Conservation (phyloP, 352 stramenopile species). For the Sclerospora graminicola region DNA sequence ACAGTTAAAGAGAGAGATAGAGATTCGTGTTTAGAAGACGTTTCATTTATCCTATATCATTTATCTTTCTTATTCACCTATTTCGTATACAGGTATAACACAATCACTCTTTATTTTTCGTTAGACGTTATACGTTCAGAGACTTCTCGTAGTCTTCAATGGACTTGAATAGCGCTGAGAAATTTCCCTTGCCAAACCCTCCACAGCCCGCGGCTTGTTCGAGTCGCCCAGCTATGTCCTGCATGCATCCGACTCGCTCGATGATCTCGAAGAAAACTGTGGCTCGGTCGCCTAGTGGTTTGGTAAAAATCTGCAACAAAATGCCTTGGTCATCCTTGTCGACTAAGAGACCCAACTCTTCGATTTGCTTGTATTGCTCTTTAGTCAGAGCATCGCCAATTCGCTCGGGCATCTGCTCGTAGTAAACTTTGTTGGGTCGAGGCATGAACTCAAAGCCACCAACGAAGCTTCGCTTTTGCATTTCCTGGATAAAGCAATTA, state of each 20-base stretch:
- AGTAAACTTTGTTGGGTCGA: conserved; percentile 82
- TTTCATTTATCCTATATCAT: too few relatives aligned
- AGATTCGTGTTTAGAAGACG: too few relatives aligned
- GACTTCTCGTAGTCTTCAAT: conserved; percentile 88
- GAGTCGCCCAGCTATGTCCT: conserved; percentile 48
- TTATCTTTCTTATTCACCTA: too few relatives aligned
- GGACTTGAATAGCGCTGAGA: conserved; percentile 88
- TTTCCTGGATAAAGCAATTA: conserved; percentile 28
- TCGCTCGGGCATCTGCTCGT: conserved; percentile 75
- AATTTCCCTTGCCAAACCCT: conserved; percentile 90
- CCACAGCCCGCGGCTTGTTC: conserved; percentile 75
- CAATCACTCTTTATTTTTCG: too few relatives aligned
- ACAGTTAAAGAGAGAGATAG: conserved; percentile 3
- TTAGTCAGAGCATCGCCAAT: conserved; percentile 72
- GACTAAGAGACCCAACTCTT: conserved; percentile 89
- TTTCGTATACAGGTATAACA: too few relatives aligned
- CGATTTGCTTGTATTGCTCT: conserved; percentile 86
- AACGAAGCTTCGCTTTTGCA: conserved; percentile 59
- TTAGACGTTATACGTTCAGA: conserved; percentile 48
- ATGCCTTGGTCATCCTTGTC: conserved; percentile 94
- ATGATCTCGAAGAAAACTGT: conserved; percentile 92
- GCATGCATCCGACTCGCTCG: conserved; percentile 87
- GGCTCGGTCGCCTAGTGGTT: conserved; percentile 74
- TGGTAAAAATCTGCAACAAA: conserved; percentile 89
- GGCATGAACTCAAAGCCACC: conserved; percentile 85